Conservation (phyloP, 1,139 yeast species). For the Yamadazyma diddensiae region DNA sequence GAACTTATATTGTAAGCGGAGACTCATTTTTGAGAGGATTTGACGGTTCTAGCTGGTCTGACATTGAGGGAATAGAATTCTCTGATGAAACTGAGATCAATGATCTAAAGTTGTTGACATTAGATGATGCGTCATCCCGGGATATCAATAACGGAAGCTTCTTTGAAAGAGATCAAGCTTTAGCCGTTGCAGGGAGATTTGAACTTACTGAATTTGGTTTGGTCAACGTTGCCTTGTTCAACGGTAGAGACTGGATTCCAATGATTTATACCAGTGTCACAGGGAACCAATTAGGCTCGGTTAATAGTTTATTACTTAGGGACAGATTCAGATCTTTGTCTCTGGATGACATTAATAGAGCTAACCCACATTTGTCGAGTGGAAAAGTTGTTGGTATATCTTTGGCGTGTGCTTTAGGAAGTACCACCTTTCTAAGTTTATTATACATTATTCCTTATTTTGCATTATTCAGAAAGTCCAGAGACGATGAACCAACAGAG, state of each 20-base stretch:
- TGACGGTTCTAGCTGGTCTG: slow-evolving; percentile 48
- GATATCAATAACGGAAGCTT: slow-evolving; percentile 26
- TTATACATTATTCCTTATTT: slow-evolving; percentile 56
- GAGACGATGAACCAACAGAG: slow-evolving; percentile 31
- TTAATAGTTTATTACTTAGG: slow-evolving; percentile 33
- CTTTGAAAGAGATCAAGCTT: slow-evolving; percentile 42
- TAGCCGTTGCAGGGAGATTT: slow-evolving; percentile 65
- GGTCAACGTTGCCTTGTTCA: slow-evolving; percentile 65
- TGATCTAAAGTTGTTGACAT: slow-evolving; percentile 40
- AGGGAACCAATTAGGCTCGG: slow-evolving; percentile 24
- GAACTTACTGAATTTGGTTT: slow-evolving; percentile 51
- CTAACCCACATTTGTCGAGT: slow-evolving; percentile 24
- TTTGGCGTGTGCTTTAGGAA: slow-evolving; percentile 82
- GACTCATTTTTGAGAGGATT: slow-evolving; percentile 45
- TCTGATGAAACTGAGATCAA: slow-evolving; percentile 27
- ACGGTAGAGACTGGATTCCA: slow-evolving; percentile 75
- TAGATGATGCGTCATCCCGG: slow-evolving; percentile 25
- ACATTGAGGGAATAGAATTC: slow-evolving; percentile 32
- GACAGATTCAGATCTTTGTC: slow-evolving; percentile 39
- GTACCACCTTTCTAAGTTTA: slow-evolving; percentile 65
- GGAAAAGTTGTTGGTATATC: slow-evolving; percentile 90
- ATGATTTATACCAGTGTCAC: slow-evolving; percentile 38
- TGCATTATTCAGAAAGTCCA: slow-evolving; percentile 45
- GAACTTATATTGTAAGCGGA: slow-evolving; percentile 58
- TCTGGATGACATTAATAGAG: slow-evolving; percentile 28